Evolutionary conservation across 208 protist species (phyloP).

Genomic region (Leishmania guyanensis): DNA sequence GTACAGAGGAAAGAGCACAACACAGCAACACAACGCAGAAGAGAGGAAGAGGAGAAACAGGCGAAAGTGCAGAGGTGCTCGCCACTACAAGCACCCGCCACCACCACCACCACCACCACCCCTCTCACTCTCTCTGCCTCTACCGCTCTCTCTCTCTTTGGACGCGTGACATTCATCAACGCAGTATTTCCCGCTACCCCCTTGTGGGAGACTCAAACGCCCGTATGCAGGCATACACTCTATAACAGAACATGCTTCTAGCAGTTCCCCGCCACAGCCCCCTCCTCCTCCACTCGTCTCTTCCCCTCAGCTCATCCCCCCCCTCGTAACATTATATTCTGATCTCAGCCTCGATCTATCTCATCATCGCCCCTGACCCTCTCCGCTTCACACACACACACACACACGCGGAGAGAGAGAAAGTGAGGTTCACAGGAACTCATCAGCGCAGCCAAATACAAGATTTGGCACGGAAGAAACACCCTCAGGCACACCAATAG

Average conservation of each 20-base stretch:
- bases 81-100: not conserved
- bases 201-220: not conserved
- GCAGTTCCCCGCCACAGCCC: not conserved
- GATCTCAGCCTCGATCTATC: not conserved
- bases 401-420: not conserved
- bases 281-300: not conserved
- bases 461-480: not conserved
- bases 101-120: not conserved
- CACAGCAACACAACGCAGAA: not conserved
- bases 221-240: not conserved
- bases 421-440: not conserved
- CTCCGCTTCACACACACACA: not conserved
- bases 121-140: not conserved
- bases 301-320: not conserved
- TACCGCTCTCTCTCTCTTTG: not conserved
- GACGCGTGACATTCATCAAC: not conserved
- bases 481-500: not conserved
- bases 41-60: not conserved
- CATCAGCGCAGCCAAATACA: not conserved
- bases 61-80: not conserved
- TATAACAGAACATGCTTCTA: not conserved
- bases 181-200: not conserved
- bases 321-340: not conserved
- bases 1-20: conserved; percentile 6
- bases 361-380: not conserved